phyloP scores from a whole-genome alignment of 1,284 basidiomycete genomes.

The Ganoderma multipileum region DNA sequence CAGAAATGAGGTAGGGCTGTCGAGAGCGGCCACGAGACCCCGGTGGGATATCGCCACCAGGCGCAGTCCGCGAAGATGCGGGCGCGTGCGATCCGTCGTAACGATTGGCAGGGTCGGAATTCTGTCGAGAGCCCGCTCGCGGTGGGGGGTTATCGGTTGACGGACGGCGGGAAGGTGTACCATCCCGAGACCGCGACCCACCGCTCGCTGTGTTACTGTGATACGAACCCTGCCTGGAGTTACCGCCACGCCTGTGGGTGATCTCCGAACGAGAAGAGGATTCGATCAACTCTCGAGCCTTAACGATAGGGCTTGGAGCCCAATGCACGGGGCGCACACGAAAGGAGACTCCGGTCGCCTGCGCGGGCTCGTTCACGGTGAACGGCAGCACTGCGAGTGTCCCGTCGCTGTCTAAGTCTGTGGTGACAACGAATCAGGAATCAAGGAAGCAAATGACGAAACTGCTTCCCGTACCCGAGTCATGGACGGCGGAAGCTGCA shows the following conservation, averaged over 20 bases:
- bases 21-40: background rate
- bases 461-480: background rate
- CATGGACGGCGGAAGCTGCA: background rate
- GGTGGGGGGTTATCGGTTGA: background rate
- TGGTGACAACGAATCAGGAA: background rate
- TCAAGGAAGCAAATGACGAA: background rate
- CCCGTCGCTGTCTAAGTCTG: background rate
- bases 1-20: background rate
- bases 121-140: background rate
- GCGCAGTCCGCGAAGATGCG: background rate
- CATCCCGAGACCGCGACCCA: background rate
- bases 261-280: background rate
- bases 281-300: background rate
- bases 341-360: background rate
- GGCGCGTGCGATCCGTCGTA: background rate
- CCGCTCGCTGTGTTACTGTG: background rate
- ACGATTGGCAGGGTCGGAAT: background rate
- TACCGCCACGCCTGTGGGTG: background rate
- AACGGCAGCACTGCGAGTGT: background rate
- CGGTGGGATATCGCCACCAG: background rate
- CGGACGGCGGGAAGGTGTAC: background rate
- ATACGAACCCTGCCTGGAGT: background rate
- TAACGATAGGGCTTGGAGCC: background rate
- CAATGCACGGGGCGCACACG: background rate
- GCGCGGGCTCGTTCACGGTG: background rate